Evolutionary conservation across 2,329 filamentous ascomycete genomes (phyloP), one percentile per base, ranked within the genome.

Genomic region (Periconia sp.): DNA sequence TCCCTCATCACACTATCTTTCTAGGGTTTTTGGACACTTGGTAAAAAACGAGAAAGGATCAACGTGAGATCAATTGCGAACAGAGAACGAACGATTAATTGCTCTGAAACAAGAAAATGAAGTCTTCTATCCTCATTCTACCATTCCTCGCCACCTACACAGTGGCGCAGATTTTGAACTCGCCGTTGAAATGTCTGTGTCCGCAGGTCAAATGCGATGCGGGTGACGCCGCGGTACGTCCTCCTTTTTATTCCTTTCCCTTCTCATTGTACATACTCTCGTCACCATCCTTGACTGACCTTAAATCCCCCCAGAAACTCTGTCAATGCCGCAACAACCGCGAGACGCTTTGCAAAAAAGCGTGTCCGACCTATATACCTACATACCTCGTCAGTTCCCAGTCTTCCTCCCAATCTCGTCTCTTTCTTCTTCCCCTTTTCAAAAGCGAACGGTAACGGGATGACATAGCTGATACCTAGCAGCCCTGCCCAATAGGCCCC

Each of bases 311-410:
- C 23, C 23, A 71, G 69, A 54, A 53, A 41, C 60, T 65, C 14
- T 72, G 69, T 49, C 43, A 56, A 35, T 72, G 69, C 45, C 47
- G 65, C 45, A 72, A 71, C 49, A 44, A 45, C 35, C 54, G 61
- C 1, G 69, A 72, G 51, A 55, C 49, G 23, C 41, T 55, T 0
- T 72, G 69, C 57, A 55, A 62, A 19, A 45, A 52, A 10, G 46
- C 23, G 20, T 72, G 69, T 45, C 63, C 65, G 13, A 52, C 59
- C 1, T 70, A 71, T 50, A 23, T 47, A 1, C 62, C 62, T 1
- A 50, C 45, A 1, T 57, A 60, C 51, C 14, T 53, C 23, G 57
- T 61, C 52, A 42, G 63, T 60, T 45, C 20, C n/a, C n/a, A n/a
- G n/a, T n/a, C n/a, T n/a, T n/a, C n/a, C n/a, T n/a, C n/a, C n/a